A percentile compares a stretch with the other conserved stretches of the same genome.
Evolutionary conservation across 2,329 filamentous ascomycete species (phyloP).

Genomic region (Pestalotiopsis fici): DNA sequence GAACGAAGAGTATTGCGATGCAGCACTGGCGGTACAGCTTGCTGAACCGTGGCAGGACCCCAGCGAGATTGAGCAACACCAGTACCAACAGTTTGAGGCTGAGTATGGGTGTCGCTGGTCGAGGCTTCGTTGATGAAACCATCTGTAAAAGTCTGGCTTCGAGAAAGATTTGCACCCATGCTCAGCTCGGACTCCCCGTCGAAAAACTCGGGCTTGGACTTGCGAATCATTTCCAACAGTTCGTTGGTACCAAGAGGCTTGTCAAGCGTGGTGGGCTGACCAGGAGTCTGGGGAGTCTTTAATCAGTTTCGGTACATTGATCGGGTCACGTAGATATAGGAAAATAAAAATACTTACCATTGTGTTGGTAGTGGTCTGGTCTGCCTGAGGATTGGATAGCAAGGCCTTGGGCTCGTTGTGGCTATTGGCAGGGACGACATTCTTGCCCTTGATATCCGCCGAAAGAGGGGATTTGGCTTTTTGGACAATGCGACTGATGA

Average conservation of each 20-base stretch:
- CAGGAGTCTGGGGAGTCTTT: not conserved
- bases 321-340: no score
- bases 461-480: not conserved
- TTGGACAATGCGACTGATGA: not conserved
- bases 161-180: not conserved
- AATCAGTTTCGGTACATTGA: not conserved
- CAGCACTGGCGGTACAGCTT: not conserved
- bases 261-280: not conserved
- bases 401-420: not conserved
- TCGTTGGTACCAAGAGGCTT: not conserved
- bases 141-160: not conserved
- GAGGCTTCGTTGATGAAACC: not conserved
- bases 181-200: not conserved
- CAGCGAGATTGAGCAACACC: not conserved
- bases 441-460: not conserved
- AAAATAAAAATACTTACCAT: not conserved
- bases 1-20: not conserved
- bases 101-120: not conserved
- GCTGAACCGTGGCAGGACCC: not conserved
- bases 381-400: no score
- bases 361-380: not conserved
- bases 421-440: not conserved
- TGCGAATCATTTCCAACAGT: not conserved
- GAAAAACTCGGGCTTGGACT: not conserved
- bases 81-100: not conserved